Conservation (phyloP, 495 filamentous ascomycete species). For the Talaromyces stipitatus region DNA sequence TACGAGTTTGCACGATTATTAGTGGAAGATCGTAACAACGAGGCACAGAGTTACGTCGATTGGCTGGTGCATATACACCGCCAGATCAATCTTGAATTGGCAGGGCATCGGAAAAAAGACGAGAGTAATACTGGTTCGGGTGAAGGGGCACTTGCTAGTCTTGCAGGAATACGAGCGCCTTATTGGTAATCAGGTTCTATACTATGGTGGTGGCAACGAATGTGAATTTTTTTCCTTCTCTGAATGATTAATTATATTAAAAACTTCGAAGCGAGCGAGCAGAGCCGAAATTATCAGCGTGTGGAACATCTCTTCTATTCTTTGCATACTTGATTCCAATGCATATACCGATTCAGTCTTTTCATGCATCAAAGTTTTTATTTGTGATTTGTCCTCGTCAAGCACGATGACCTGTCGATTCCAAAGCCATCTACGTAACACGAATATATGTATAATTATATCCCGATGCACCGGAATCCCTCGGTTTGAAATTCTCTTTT, state of each 20-base stretch:
- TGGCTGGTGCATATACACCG: slow-evolving; percentile 96
- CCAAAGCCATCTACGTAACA: not conserved
- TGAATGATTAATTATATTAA: not conserved
- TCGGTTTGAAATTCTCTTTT: no score
- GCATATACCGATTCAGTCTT: not conserved
- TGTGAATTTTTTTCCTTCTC: not conserved
- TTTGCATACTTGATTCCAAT: not conserved
- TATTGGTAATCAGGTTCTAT: slow-evolving; percentile 47
- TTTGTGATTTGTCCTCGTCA: not conserved
- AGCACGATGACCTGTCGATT: not conserved
- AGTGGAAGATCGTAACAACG: slow-evolving; percentile 93
- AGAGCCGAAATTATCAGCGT: not conserved
- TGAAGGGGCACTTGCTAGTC: slow-evolving; percentile 47
- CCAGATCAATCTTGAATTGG: slow-evolving; percentile 80
- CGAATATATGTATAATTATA: not conserved
- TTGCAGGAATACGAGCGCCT: slow-evolving; percentile 62
- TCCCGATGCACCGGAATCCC: not conserved
- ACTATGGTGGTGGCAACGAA: not conserved
- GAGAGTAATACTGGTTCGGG: slow-evolving; percentile 42
- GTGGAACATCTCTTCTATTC: not conserved
- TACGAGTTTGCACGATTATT: slow-evolving; percentile 90
- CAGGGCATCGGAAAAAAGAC: slow-evolving; percentile 71
- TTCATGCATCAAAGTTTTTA: no score
- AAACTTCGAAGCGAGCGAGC: not conserved
- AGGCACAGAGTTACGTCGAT: slow-evolving; percentile 96